Evolutionary conservation across 306 rosid genomes (phyloP), one percentile per base, ranked within the genome.

Genomic region (Vigna trinervia): DNA sequence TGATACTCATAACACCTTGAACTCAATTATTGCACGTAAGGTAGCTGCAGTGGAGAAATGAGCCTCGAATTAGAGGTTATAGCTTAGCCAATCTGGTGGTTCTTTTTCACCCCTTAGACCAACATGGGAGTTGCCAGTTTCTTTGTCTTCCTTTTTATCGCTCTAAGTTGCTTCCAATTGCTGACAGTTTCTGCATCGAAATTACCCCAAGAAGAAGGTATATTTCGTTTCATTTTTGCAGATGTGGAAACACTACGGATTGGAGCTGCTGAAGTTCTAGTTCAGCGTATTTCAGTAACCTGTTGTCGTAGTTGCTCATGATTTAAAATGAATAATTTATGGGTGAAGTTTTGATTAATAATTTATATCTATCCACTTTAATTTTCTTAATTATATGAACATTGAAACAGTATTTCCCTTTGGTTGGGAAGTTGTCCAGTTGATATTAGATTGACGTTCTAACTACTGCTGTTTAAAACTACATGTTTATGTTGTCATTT

Each of bases 171-270:
- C 81, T 85, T 88, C 79, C 41, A 51, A 20, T 78, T 81, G 75
- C 88, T 76, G 66, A 68, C 84, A 74, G 64, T 86, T 83, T 84
- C 86, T 13, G 84, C 83, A 43, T 75, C 93, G 19, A 82, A 52
- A 69, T 41, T 92, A 43, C 85, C 93, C 43, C 89, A 86, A 52
- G 82, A 88, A 47, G 97, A 92, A 85, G 92, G 96, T 88, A 78
- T 11, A 54, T 58, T 66, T 45, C 52, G 4, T 30, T 62, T 69
- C 54, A 38, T 30, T 39, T 58, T 78, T 32, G 34, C 41, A 57
- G 59, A 8, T 60, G 22, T 43, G 4, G 28, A 50, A 19, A 11
- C 20, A 58, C 4, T 6, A 58, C 12, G 17, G 17, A 46, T 36
- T 56, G 47, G 45, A 78, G 12, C 52, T 77, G 26, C 39, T 74